Base-by-base conservation (phyloP, 2,329 filamentous ascomycete genomes). In the Stachybotrys chartarum region DNA sequence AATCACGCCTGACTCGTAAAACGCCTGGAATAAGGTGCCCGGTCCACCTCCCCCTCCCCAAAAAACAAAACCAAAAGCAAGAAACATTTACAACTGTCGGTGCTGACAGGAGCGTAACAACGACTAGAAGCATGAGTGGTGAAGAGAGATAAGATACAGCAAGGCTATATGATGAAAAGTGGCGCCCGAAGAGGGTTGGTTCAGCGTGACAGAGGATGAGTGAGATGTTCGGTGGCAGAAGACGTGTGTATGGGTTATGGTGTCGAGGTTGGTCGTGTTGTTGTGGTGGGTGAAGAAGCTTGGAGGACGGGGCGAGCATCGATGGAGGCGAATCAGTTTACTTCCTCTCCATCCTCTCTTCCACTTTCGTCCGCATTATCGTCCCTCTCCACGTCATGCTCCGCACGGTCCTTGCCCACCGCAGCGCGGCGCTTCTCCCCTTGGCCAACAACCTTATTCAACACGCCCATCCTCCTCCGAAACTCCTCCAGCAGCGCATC, bases 391-490 rank as follows among this genome's bases (percentile, higher is more conserved):
- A 61, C 56, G 7, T 58, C 54, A 10, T 51, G 51, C 30, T 6
- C 35, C 35, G 10, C 10, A 10, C 35, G 35, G 3, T 42, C 53
- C 42, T 58, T 49, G 3, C 54, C 57, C 47, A 55, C 54, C 50
- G 65, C 68, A 54, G 67, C 65, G 54, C 71, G 69, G 53, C 76
- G 72, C 52, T 74, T 74, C 55, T 79, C 75, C 3, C 75, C 74
- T n/a, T 78, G 75, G n/a, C 75, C 75, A 8, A 83, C 76, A 3
- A 85, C 77, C 61, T 71, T 79, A 53, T 75, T 75, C 58, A 86
- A 62, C 18, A 82, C 71, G 3, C 58, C 69, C 81, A 87, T 84
- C 49, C 79, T 75, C 56, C 73, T 74, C 54, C 82, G 78, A 58
- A 87, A 87, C 42, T 83, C 79, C 16, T 79, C 78, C 2, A 83